A percentile compares a stretch with the other conserved stretches of the same genome.
These are phyloP conservation scores for Rutstroemia sp. DNA, from an alignment of 2,329 filamentous ascomycete species.

Conservation along the genomic window DNA sequence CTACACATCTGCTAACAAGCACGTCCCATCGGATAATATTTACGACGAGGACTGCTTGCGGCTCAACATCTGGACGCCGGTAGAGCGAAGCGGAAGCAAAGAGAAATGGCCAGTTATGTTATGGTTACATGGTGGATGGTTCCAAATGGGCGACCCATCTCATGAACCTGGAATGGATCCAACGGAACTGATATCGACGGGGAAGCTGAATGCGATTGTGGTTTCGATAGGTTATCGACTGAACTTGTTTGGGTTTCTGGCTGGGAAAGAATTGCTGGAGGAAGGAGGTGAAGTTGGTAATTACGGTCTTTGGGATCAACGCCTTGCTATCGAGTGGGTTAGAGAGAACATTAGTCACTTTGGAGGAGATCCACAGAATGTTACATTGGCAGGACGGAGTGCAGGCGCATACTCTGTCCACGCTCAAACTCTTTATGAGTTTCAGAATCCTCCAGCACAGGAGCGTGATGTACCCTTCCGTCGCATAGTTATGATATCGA, in stretches of 20 bases:
- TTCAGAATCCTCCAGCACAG: slow-evolving; percentile 13
- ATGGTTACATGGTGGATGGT: slow-evolving; percentile 41
- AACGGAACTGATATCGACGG: slow-evolving; percentile 34
- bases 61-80: slow-evolving; percentile 42
- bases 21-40: slow-evolving; percentile 18
- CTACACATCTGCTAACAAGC: slow-evolving; percentile 19
- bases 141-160: slow-evolving; percentile 38
- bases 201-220: slow-evolving; percentile 5
- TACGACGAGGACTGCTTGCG: slow-evolving; percentile 42
- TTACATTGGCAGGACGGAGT: slow-evolving; percentile 47
- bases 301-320: slow-evolving; percentile 54
- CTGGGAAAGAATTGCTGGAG: slow-evolving; percentile 13
- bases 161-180: slow-evolving; percentile 37
- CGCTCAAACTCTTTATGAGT: slow-evolving; percentile 16
- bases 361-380: slow-evolving; percentile 47
- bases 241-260: slow-evolving; percentile 31
- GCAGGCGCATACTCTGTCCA: slow-evolving; percentile 46
- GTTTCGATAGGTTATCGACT: slow-evolving; percentile 17
- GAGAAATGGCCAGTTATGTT: slow-evolving; percentile 21
- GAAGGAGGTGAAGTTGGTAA: slow-evolving; percentile 28
- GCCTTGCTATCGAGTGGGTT: slow-evolving; percentile 50
- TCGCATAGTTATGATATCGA: slow-evolving; percentile 37
- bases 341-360: slow-evolving; percentile 48
- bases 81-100: slow-evolving; percentile 8
- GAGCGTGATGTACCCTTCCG: slow-evolving; percentile 25